Conservation (phyloP, 352 stramenopile species). For the Pythium scleroteichum region DNA sequence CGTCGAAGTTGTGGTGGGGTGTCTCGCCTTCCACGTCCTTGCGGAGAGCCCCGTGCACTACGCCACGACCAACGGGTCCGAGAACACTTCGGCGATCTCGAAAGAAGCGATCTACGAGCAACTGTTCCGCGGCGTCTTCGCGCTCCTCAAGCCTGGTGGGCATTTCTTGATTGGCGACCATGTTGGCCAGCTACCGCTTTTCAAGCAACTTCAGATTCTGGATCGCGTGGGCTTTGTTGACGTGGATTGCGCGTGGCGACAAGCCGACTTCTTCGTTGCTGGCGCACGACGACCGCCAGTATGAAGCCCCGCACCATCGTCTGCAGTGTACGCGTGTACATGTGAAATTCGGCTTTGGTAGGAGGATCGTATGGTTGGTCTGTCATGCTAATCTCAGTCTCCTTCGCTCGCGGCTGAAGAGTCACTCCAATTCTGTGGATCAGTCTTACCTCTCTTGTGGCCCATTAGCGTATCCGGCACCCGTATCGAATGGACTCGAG, state of each 20-base stretch:
- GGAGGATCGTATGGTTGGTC: no score
- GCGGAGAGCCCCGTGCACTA: conserved; percentile 60
- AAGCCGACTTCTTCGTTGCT: conserved; percentile 75
- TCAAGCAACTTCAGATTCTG: conserved; percentile 61
- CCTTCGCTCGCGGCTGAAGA: background rate
- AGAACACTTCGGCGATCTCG: background rate
- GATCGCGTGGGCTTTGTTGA: conserved; percentile 64
- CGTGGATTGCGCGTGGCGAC: conserved; percentile 73
- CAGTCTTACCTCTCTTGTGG: background rate
- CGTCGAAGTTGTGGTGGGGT: conserved; percentile 62
- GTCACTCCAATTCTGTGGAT: background rate
- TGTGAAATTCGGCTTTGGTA: no score
- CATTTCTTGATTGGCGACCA: conserved; percentile 75
- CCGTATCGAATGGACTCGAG: no score
- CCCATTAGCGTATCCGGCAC: no score
- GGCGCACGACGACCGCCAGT: conserved; percentile 44
- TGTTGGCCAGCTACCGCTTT: conserved; percentile 65
- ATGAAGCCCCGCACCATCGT: background rate
- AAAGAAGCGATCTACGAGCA: conserved; percentile 44
- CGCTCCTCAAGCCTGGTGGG: conserved; percentile 54
- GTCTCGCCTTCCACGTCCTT: conserved; percentile 72
- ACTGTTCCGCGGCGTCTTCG: conserved; percentile 58
- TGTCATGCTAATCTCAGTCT: background rate
- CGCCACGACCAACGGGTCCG: background rate
- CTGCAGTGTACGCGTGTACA: no score